phyloP scores from a whole-genome alignment of 2,329 filamentous ascomycete species.

The Lanzia echinophila region DNA sequence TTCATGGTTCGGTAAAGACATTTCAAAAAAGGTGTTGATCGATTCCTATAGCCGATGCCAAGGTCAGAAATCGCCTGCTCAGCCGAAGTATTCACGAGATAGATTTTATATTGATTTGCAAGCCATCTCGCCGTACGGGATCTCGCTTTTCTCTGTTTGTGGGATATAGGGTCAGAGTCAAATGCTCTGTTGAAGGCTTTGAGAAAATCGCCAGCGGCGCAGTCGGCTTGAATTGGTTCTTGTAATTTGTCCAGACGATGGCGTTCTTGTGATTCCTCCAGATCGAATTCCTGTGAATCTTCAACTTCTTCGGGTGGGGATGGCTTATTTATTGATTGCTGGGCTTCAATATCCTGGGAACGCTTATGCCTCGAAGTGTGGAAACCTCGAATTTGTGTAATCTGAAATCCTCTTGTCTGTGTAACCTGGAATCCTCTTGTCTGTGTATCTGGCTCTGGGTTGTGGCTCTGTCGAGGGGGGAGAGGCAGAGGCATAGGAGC shows the following conservation, averaged over 20 bases:
- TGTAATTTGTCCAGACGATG: not conserved
- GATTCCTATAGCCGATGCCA: slow-evolving; percentile 33
- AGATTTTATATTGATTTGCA: slow-evolving; percentile 15
- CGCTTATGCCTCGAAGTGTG: slow-evolving; percentile 12
- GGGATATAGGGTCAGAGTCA: not conserved
- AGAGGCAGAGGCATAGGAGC: not conserved
- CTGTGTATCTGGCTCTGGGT: not conserved
- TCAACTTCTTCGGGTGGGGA: not conserved
- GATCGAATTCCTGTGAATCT: not conserved
- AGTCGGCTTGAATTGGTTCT: not conserved
- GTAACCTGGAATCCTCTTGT: slow-evolving; percentile 5
- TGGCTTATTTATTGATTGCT: not conserved
- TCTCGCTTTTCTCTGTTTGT: not conserved
- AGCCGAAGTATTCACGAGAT: slow-evolving; percentile 28
- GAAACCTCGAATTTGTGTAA: slow-evolving; percentile 9
- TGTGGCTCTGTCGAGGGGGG: not conserved
- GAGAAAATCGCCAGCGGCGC: slow-evolving; percentile 16
- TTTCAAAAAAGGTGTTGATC: slow-evolving; percentile 37
- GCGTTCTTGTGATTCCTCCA: no score
- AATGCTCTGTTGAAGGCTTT: slow-evolving; percentile 11
- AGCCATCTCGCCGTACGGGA: slow-evolving; percentile 15
- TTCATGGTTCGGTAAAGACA: slow-evolving; percentile 32
- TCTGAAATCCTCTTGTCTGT: slow-evolving; percentile 9
- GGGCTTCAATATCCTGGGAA: not conserved
- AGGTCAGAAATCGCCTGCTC: slow-evolving; percentile 31